Conservation (phyloP, 2,329 filamentous ascomycete genomes). For the Hypoxylon sp. region DNA sequence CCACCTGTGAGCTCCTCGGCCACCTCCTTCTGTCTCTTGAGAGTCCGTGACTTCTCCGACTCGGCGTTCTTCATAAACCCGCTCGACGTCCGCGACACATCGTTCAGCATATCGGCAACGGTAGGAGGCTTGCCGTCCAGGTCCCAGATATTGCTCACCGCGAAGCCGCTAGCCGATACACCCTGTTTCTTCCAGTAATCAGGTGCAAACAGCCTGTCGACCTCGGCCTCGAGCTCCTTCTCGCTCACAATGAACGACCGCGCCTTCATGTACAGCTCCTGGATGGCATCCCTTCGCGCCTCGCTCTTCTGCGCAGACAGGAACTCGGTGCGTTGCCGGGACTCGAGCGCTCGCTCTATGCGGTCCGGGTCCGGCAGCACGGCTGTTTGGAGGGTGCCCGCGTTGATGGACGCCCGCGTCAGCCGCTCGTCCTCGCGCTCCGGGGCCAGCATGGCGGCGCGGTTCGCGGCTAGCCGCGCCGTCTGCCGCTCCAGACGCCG, state of each 20-base stretch:
- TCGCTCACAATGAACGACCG: slow-evolving; percentile 89
- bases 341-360: slow-evolving; percentile 66
- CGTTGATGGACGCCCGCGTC: slow-evolving; percentile 76
- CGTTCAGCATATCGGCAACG: slow-evolving; percentile 62
- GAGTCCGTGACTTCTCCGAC: slow-evolving; percentile 62
- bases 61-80: slow-evolving; percentile 54
- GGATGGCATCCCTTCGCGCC: slow-evolving; percentile 77
- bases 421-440: slow-evolving; percentile 83
- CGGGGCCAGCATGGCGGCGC: slow-evolving; percentile 69
- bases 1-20: slow-evolving; percentile 73
- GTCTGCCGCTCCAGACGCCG: slow-evolving; percentile 58
- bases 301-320: slow-evolving; percentile 68
- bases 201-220: slow-evolving; percentile 83
- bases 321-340: slow-evolving; percentile 59
- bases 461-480: slow-evolving; percentile 64
- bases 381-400: slow-evolving; percentile 64
- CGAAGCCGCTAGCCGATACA: slow-evolving; percentile 50
- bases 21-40: slow-evolving; percentile 68
- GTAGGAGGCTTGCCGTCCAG: slow-evolving; percentile 62
- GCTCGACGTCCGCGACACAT: slow-evolving; percentile 51
- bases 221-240: slow-evolving; percentile 78
- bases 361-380: slow-evolving; percentile 74
- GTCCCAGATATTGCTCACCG: slow-evolving; percentile 68
- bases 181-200: slow-evolving; percentile 65
- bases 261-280: slow-evolving; percentile 91